A percentile compares a stretch with the other conserved stretches of the same genome.
Evolutionary conservation across 1,139 yeast species (phyloP).

Genomic region (Lodderomyces elongisporus): DNA sequence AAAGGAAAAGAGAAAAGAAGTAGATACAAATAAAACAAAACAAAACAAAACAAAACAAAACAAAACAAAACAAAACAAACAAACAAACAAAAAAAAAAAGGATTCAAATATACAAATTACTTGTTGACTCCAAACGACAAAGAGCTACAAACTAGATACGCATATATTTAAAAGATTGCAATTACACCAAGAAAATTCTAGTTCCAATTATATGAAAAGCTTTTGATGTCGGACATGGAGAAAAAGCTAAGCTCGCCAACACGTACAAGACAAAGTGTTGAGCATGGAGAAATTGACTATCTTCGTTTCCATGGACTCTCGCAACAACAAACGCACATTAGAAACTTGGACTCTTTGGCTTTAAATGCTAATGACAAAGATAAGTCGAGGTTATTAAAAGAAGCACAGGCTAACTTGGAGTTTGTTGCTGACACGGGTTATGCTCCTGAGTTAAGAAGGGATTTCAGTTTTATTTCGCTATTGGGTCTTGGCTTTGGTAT

Average conservation of each 20-base stretch:
- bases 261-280: conserved; percentile 18
- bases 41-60: too few relatives aligned
- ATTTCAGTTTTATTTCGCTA: conserved; percentile 48
- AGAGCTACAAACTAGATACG: too few relatives aligned
- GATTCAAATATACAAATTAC: too few relatives aligned
- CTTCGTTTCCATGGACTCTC: conserved; percentile 13
- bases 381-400: conserved; percentile 19
- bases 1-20: too few relatives aligned
- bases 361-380: conserved; percentile 11
- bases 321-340: conserved; percentile 8
- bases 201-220: too few relatives aligned
- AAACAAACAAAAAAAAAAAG: too few relatives aligned
- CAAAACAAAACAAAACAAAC: too few relatives aligned
- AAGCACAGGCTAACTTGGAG: conserved; percentile 29
- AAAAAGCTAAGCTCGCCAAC: conserved; percentile 6
- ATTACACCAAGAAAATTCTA: too few relatives aligned
- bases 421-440: conserved; percentile 33
- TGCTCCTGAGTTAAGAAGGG: conserved; percentile 39
- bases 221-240: too few relatives aligned
- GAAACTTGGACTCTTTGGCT: conserved; percentile 11
- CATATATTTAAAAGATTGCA: too few relatives aligned
- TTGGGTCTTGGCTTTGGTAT: conserved; percentile 61
- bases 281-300: conserved; percentile 17
- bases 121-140: too few relatives aligned
- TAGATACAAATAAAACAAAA: too few relatives aligned